These are phyloP conservation scores for Fusarium marasasianum DNA, from an alignment of 2,329 filamentous ascomycete species.

Conservation along the genomic window DNA sequence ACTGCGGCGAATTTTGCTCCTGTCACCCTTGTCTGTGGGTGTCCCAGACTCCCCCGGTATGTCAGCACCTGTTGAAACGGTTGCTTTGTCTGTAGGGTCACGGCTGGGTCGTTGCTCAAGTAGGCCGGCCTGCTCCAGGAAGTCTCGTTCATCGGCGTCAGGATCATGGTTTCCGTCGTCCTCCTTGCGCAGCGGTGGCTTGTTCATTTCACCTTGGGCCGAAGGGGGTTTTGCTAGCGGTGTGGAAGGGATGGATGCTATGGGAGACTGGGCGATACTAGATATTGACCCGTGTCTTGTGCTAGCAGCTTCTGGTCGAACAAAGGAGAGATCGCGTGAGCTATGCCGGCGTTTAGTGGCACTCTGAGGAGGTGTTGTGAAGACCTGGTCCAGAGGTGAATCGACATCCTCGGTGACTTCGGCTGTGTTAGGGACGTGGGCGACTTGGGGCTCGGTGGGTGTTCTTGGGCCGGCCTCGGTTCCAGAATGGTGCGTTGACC, in stretches of 20 bases:
- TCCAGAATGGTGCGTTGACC: conserved; percentile 37
- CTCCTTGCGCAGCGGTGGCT: conserved; percentile 26
- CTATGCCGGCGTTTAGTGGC: conserved; percentile 41
- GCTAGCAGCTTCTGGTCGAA: conserved; percentile 35
- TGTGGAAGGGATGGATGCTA: conserved; percentile 38
- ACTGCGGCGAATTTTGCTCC: conserved; percentile 80
- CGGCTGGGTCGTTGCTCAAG: conserved; percentile 55
- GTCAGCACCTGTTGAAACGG: conserved; percentile 48
- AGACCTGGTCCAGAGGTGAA: conserved; percentile 43
- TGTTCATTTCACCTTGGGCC: conserved; percentile 34
- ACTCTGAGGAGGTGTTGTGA: conserved; percentile 46
- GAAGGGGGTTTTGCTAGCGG: conserved; percentile 29
- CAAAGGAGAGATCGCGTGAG: conserved; percentile 38
- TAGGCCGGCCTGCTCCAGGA: conserved; percentile 74
- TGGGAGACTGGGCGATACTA: conserved; percentile 44
- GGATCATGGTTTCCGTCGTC: conserved; percentile 54
- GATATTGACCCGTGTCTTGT: conserved; percentile 46
- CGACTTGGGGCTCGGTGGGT: conserved; percentile 38
- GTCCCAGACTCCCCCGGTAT: conserved; percentile 45
- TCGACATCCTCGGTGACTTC: conserved; percentile 34
- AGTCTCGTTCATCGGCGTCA: conserved; percentile 73
- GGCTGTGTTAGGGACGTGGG: conserved; percentile 28
- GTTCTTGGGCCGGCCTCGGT: conserved; percentile 42
- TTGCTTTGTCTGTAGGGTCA: conserved; percentile 48
- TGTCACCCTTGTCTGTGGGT: conserved; percentile 59